These are phyloP conservation scores for Wickerhamomyces bisporus DNA, from an alignment of 805 yeast species.

Conservation along the genomic window DNA sequence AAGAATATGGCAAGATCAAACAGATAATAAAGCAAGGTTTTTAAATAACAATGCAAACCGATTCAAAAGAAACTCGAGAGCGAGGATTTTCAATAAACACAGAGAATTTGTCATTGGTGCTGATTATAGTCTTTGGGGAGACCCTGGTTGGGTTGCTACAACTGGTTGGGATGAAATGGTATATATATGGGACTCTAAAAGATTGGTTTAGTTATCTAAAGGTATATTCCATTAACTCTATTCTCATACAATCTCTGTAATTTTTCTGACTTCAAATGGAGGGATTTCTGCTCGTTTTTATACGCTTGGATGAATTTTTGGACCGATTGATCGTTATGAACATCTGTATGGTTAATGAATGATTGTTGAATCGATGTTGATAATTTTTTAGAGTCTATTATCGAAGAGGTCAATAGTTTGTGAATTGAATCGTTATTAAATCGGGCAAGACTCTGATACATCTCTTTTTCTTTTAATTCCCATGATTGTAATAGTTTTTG, in stretches of 20 bases:
- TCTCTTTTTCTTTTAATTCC: conserved; percentile 30
- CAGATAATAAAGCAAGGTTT: conserved; percentile 51
- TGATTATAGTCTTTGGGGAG: conserved; percentile 96
- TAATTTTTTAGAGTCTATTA: conserved; percentile 27
- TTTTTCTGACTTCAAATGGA: conserved; percentile 42
- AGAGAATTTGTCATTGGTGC: conserved; percentile 88
- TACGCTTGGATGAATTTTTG: conserved; percentile 37
- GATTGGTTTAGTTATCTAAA: conserved; percentile 20
- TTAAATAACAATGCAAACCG: conserved; percentile 33
- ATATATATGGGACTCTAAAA: conserved; percentile 75
- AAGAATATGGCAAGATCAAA: conserved; percentile 75
- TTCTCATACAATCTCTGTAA: conserved; percentile 38
- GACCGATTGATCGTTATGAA: conserved; percentile 27
- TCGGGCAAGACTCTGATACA: conserved; percentile 29
- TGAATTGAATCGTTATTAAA: conserved; percentile 33
- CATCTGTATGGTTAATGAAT: conserved; percentile 23
- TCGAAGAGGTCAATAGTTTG: conserved; percentile 23
- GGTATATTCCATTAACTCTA: conserved; percentile 18
- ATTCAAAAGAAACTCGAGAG: conserved; percentile 43
- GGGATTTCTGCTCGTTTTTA: conserved; percentile 34
- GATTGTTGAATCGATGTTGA: conserved; percentile 30
- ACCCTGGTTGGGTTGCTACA: conserved; percentile 91
- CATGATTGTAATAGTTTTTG: conserved; percentile 23
- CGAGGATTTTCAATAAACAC: conserved; percentile 60
- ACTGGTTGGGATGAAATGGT: conserved; percentile 97